Conservation (phyloP, 1,284 basidiomycete species). For the Mycena citricolor region DNA sequence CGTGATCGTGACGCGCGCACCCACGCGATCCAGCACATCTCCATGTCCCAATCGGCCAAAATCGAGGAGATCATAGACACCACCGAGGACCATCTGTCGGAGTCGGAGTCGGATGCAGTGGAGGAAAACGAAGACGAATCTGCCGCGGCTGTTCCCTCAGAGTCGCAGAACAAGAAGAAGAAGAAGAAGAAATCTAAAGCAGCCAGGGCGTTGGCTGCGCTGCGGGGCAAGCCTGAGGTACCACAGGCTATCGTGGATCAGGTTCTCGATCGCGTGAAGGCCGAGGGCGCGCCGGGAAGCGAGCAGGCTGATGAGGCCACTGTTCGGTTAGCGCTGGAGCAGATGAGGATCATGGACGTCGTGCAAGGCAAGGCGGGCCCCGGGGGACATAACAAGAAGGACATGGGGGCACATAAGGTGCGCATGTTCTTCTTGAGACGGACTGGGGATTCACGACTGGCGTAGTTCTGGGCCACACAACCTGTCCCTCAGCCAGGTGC, state of each 20-base stretch:
- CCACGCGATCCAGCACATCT: too few relatives aligned
- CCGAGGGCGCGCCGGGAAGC: constrained; percentile 49
- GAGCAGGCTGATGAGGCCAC: constrained; percentile 56
- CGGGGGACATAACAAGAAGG: constrained; percentile 72
- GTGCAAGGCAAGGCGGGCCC: constrained; percentile 68
- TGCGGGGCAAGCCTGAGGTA: constrained; percentile 53
- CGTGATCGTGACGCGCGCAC: too few relatives aligned
- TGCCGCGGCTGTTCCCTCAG: constrained; percentile 33
- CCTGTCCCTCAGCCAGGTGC: constrained; percentile 89
- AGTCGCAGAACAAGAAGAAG: constrained; percentile 62
- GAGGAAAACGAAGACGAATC: constrained; percentile 30
- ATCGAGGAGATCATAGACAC: constrained; percentile 45
- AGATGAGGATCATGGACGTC: constrained; percentile 73
- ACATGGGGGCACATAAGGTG: constrained; percentile 84
- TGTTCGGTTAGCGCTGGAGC: constrained; percentile 60
- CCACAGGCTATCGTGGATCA: constrained; percentile 60
- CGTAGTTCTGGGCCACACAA: constrained; percentile 93
- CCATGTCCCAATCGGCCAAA: constrained; percentile 37
- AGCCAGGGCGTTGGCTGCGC: constrained; percentile 48
- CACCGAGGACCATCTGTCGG: constrained; percentile 33
- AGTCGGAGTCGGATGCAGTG: constrained; percentile 34
- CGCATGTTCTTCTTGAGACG: constrained; percentile 10
- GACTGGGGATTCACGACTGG: too few relatives aligned
- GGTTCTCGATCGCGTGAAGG: constrained; percentile 60
- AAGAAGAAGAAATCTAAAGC: constrained; percentile 76